A percentile compares a stretch with the other conserved stretches of the same genome.
phyloP scores from a whole-genome alignment of 2,329 filamentous ascomycete species.

The Fusarium oligoseptatum region DNA sequence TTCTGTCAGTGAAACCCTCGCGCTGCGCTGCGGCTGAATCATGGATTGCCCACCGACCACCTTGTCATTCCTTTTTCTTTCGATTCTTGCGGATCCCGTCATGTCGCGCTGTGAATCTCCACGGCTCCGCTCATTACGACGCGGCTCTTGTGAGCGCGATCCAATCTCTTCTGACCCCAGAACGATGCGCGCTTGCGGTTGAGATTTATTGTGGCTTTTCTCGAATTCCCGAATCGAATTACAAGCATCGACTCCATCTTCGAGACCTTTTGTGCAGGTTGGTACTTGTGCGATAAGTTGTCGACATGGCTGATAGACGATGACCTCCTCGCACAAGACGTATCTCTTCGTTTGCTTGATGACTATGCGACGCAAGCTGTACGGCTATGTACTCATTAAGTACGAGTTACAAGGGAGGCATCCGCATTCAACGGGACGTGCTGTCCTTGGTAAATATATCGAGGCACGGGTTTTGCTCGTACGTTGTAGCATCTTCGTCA shows the following conservation, averaged over 20 bases:
- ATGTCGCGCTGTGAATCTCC: constrained; percentile 16
- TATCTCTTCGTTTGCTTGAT: neutral
- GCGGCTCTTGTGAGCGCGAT: neutral
- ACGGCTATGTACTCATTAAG: neutral
- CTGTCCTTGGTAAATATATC: constrained; percentile 12
- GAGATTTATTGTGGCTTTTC: neutral
- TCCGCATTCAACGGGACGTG: neutral
- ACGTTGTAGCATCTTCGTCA: constrained; percentile 10
- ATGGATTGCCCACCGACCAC: constrained; percentile 22
- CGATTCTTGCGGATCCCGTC: constrained; percentile 19
- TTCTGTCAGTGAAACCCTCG: constrained; percentile 28
- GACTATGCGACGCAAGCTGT: constrained; percentile 1
- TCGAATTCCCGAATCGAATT: neutral
- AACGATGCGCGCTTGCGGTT: neutral
- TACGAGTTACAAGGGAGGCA: neutral
- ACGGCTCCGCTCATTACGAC: constrained; percentile 6
- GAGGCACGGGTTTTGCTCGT: constrained; percentile 6
- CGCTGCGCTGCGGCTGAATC: constrained; percentile 36
- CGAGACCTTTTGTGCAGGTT: neutral
- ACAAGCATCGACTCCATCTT: neutral
- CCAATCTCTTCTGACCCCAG: neutral
- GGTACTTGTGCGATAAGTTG: too few relatives aligned
- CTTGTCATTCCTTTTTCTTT: constrained; percentile 32
- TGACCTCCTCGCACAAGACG: neutral
- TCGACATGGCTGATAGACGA: neutral